Base-by-base conservation (phyloP, 306 rosid species). In the Cercis canadensis region DNA sequence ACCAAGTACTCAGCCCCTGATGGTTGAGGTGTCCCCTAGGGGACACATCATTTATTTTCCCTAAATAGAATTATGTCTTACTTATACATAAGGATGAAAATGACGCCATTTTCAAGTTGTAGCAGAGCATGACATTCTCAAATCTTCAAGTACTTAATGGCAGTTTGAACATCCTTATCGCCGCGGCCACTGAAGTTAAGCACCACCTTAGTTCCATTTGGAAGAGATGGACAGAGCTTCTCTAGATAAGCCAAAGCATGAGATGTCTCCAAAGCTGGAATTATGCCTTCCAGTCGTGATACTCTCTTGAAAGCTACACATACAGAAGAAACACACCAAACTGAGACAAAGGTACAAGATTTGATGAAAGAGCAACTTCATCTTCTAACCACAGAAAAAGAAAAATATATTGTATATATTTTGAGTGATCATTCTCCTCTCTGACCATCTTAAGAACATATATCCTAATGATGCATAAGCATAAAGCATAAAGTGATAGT, bases 241-340 rank as follows among this genome's bases (percentile, higher is more conserved):
- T 90, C 98, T 10, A 90, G 57, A 78, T 90, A 87, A 11, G 97
- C 98, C 82, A 94, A 62, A 3, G 98, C 98, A 83, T 94, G 98
- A 32, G 97, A 94, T 19, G 98, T 94, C 80, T 94, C 98, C 79
- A 94, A 17, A 53, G 98, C 98, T 24, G 98, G 98, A 78, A 94
- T 89, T 64, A 94, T 94, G 79, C 98, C 98, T 83, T 94, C 98
- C 33, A 94, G 82, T 57, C 89, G 80, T 0, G 97, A 90, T 52
- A 90, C 78, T 70, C 96, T 82, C 83, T 89, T 87, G 36, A 94
- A 94, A 52, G 95, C 98, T 94, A 85, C 87, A 65, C 11, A 56
- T 43, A 59, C 8, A 47, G 24, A 67, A 3, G 2, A 73, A 61
- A 40, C 19, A 5, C 49, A 52, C 11, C 5, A 15, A 5, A 11